These are phyloP conservation scores for Backusella macrospora DNA, from an alignment of 192 early-diverging fungal genomes.

Conservation along the genomic window DNA sequence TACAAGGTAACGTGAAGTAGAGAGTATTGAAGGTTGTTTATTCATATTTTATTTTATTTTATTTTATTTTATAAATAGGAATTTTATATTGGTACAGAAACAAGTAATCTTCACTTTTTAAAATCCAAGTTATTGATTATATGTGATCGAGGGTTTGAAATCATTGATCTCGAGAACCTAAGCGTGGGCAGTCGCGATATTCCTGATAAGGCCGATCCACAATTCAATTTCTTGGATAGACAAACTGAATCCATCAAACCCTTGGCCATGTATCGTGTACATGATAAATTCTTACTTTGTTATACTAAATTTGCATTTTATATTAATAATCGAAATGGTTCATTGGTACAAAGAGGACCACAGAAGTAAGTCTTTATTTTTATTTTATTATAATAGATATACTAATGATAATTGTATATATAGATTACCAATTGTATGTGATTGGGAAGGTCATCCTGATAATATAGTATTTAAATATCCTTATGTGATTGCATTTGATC, in stretches of 20 bases:
- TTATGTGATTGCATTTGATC: conserved; percentile 91
- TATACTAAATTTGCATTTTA: conserved; percentile 96
- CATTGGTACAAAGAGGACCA: conserved; percentile 24
- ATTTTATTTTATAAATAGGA: conserved; percentile 71
- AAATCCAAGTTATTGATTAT: conserved; percentile 88
- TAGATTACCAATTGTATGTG: conserved; percentile 34
- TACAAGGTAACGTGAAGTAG: conserved; percentile 24
- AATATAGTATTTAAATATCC: conserved; percentile 68
- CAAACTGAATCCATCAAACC: conserved; percentile 72
- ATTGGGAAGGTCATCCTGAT: conserved; percentile 42
- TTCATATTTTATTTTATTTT: not conserved
- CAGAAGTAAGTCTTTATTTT: conserved; percentile 61
- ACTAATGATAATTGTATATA: not conserved
- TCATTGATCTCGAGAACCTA: conserved; percentile 86
- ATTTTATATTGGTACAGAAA: conserved; percentile 92
- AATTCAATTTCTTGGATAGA: conserved; percentile 80
- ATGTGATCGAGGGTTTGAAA: conserved; percentile 92
- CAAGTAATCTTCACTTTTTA: conserved; percentile 85
- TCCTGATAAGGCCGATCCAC: conserved; percentile 79
- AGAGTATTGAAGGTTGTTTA: not conserved
- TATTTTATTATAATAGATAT: conserved; percentile 1
- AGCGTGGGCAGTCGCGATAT: conserved; percentile 75
- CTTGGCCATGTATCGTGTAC: conserved; percentile 82
- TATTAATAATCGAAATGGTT: conserved; percentile 81
- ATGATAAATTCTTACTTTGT: conserved; percentile 80